Conservation (phyloP, 1,284 basidiomycete genomes). For the Tilletia horrida region DNA sequence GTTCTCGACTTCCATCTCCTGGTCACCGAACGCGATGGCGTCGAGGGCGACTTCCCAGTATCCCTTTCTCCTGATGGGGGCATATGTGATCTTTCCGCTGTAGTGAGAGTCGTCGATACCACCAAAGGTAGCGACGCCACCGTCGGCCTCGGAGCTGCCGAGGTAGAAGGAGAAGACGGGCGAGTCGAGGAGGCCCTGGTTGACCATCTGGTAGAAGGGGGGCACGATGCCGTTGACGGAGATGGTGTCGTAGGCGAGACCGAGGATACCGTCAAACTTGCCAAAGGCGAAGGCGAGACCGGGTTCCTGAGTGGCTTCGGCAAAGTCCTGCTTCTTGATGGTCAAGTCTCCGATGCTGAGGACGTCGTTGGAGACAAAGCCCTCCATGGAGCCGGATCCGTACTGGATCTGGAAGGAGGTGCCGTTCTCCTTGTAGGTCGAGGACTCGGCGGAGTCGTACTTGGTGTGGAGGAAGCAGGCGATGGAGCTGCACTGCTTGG, state of each 20-base stretch:
- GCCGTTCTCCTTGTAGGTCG: constrained; percentile 88
- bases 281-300: constrained; percentile 89
- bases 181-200: constrained; percentile 75
- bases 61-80: constrained; percentile 88
- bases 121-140: constrained; percentile 89
- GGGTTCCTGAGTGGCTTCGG: constrained; percentile 93
- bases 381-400: constrained; percentile 94
- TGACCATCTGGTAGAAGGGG: constrained; percentile 92
- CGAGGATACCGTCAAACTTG: constrained; percentile 91
- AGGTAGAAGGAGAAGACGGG: constrained; percentile 94
- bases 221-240: constrained; percentile 89
- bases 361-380: constrained; percentile 83
- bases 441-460: constrained; percentile 73
- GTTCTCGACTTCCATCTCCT: constrained; percentile 73
- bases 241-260: constrained; percentile 93
- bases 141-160: constrained; percentile 79
- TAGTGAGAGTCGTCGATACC: constrained; percentile 80
- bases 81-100: constrained; percentile 78
- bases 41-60: constrained; percentile 72
- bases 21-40: constrained; percentile 63
- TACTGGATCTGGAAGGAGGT: constrained; percentile 88
- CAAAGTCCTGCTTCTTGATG: constrained; percentile 80
- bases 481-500: constrained; percentile 81
- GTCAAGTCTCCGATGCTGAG: constrained; percentile 79
- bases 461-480: constrained; percentile 96